Evolutionary conservation across 192 early-diverging fungal genomes (phyloP).

Genomic region (Coemansia brasiliensis): DNA sequence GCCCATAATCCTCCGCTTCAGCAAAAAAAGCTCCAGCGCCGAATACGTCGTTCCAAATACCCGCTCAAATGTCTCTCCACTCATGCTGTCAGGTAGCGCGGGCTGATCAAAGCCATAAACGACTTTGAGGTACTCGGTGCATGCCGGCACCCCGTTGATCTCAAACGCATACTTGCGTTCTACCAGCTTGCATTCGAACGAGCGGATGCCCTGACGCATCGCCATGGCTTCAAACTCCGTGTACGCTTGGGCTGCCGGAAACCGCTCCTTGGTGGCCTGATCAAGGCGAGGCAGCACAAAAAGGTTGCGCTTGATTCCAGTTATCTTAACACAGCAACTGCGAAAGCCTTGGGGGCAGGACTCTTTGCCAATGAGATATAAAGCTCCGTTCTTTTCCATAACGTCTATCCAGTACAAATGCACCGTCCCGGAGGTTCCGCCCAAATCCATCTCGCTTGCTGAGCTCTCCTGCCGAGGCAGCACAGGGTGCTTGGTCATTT

Average conservation of each 20-base stretch:
- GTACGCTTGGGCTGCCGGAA: slow-evolving; percentile 61
- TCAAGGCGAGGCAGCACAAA: slow-evolving; percentile 83
- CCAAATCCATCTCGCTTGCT: slow-evolving; percentile 1
- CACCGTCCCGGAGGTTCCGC: slow-evolving; percentile 18
- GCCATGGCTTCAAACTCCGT: slow-evolving; percentile 71
- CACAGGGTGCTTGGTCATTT: slow-evolving; percentile 6
- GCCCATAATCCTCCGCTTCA: slow-evolving; percentile 94
- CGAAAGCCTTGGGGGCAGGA: slow-evolving; percentile 25
- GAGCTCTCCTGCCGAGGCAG: not conserved
- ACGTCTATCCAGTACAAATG: slow-evolving; percentile 93
- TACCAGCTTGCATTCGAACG: slow-evolving; percentile 63
- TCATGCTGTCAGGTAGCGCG: slow-evolving; percentile 56
- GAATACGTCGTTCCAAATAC: slow-evolving; percentile 86
- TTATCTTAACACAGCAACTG: slow-evolving; percentile 81
- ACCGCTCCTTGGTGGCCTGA: slow-evolving; percentile 50
- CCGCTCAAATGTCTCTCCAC: slow-evolving; percentile 73
- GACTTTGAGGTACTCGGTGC: slow-evolving; percentile 85
- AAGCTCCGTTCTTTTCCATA: slow-evolving; percentile 71
- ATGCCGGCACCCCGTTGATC: slow-evolving; percentile 70
- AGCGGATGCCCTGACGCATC: slow-evolving; percentile 56
- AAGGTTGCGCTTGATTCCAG: slow-evolving; percentile 81
- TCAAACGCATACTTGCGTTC: slow-evolving; percentile 93
- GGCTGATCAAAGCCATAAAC: slow-evolving; percentile 72
- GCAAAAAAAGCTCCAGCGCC: slow-evolving; percentile 90
- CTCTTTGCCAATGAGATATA: slow-evolving; percentile 95